Percentiles rank a stretch among this genome's conserved stretches.
phyloP scores from a whole-genome alignment of 2,329 filamentous ascomycete species.

The Cordyceps farinosa region DNA sequence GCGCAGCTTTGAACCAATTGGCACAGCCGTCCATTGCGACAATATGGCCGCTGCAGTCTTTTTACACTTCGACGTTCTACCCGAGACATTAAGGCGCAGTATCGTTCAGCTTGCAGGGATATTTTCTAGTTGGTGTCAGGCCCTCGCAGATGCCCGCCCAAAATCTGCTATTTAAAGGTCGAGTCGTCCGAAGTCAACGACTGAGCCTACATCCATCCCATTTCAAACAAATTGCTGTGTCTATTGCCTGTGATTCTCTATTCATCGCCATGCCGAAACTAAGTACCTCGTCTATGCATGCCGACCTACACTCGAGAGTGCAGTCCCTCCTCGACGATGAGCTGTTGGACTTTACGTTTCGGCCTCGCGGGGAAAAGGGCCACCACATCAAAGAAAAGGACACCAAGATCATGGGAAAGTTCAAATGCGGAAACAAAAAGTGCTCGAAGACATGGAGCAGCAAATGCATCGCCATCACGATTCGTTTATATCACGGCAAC shows the following conservation, averaged over 20 bases:
- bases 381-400: conserved; percentile 23
- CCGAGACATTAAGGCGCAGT: neutral
- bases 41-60: no score
- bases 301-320: conserved; percentile 21
- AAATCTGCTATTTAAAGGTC: neutral
- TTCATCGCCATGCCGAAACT: neutral
- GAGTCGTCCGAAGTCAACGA: neutral
- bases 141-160: neutral
- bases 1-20: no score
- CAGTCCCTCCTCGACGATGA: conserved; percentile 18
- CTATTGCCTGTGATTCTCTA: no score
- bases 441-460: conserved; percentile 32
- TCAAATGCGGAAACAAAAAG: conserved; percentile 28
- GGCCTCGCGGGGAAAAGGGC: conserved; percentile 20
- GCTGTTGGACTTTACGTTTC: conserved; percentile 24
- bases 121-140: neutral
- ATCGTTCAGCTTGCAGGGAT: neutral
- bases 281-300: conserved; percentile 23
- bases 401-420: conserved; percentile 32
- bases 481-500: conserved; percentile 28
- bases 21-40: no score
- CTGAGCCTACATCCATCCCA: neutral
- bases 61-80: no score
- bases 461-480: conserved; percentile 32
- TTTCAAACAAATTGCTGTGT: neutral